Evolutionary conservation across 1,284 basidiomycete species (phyloP), one percentile per base, ranked within the genome.

Genomic region (Sporisorium iseilematis-ciliati): DNA sequence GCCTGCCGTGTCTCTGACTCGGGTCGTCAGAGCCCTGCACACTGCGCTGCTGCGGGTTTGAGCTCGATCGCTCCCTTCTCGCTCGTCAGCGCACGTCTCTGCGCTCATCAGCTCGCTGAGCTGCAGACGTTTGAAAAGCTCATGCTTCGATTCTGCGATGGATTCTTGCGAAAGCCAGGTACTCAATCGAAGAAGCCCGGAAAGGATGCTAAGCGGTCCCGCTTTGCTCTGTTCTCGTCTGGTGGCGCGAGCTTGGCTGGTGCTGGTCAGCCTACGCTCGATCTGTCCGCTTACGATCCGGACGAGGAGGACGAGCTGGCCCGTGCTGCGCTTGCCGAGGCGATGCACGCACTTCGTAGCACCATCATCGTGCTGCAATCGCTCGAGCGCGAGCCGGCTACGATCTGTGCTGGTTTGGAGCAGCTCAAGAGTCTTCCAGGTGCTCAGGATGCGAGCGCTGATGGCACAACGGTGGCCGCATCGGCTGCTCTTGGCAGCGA

Each of bases 231-330:
- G 26, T 75, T 75, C 56, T 57, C 62, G n/a, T 69, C 66, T 8
- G 55, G 60, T 20, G 51, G 40, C 12, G 43, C 55, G 45, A 53
- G 57, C 50, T 21, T 58, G 20, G 38, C 50, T 14, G 68, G 62
- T 7, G 40, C 59, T 46, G 65, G 61, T 25, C 65, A 77, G 62
- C 60, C 64, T 12, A 33, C n/a, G 14, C 49, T 68, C 31, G 72
- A 75, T 20, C 60, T 65, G 11, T 65, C 59, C 4, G 73, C 79
- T 10, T 72, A 62, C 41, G 68, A 77, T 26, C 74, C 77, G 18
- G 67, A 80, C 41, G 75, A 77, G 49, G 81, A 81, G 33, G 83
- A 83, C 55, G 83, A 84, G 59, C 72, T 84, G 11, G 83, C 83
- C 0, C 72, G 72, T 21, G 81, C 79, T 8, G 83, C 83, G 20